phyloP scores from a whole-genome alignment of 2,329 filamentous ascomycete genomes.

The Ramichloridium luteum region DNA sequence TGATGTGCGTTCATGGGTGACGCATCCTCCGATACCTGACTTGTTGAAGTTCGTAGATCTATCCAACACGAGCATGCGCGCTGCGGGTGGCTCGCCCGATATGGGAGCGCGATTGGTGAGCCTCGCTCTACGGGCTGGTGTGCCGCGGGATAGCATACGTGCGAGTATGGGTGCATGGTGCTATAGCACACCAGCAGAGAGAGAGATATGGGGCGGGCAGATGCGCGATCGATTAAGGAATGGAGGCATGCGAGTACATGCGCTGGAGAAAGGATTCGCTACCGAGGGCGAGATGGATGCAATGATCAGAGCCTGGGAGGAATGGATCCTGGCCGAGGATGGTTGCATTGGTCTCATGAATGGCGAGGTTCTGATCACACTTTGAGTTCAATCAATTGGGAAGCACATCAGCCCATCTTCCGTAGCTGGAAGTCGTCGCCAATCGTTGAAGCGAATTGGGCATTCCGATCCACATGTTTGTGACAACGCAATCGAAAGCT shows the following conservation, averaged over 20 bases:
- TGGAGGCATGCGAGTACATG: slow-evolving; percentile 22
- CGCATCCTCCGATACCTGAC: slow-evolving; percentile 25
- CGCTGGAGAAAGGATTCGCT: slow-evolving; percentile 26
- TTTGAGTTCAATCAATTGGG: too few species aligned
- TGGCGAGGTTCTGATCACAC: slow-evolving; percentile 28
- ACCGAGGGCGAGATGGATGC: slow-evolving; percentile 29
- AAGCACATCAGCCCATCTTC: too few species aligned
- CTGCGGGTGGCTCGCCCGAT: slow-evolving; percentile 14
- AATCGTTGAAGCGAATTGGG: too few species aligned
- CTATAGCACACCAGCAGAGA: slow-evolving; percentile 28
- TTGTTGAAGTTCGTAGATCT: slow-evolving; percentile 26
- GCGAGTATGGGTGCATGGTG: slow-evolving; percentile 31
- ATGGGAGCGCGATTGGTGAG: slow-evolving; percentile 20
- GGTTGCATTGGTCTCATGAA: slow-evolving; percentile 32
- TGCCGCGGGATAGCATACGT: slow-evolving; percentile 27
- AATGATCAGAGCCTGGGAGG: slow-evolving; percentile 28
- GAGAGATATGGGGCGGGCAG: slow-evolving; percentile 28
- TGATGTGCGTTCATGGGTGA: slow-evolving; percentile 26
- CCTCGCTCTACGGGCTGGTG: slow-evolving; percentile 29
- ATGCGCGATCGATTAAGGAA: slow-evolving; percentile 13
- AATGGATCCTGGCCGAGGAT: slow-evolving; percentile 31
- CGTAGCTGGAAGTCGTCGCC: too few species aligned
- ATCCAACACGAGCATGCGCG: slow-evolving; percentile 24
- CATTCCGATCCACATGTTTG: too few species aligned
- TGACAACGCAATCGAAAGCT: too few species aligned